Percentiles rank a stretch among this genome's conserved stretches.
Conservation (phyloP, 805 yeast genomes). For the Vanderwaltozyma yarrowii region DNA sequence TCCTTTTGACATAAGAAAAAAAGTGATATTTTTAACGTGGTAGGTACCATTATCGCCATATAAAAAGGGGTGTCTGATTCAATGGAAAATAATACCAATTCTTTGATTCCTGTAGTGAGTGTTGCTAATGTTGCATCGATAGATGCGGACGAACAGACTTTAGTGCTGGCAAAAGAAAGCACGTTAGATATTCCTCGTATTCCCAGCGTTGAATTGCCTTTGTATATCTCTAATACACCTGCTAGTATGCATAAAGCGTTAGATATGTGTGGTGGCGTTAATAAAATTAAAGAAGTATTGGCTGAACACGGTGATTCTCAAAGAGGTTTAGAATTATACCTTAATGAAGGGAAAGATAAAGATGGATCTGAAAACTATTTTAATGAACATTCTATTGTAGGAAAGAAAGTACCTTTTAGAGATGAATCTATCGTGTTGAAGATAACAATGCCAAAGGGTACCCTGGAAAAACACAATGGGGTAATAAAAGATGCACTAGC, state of each 20-base stretch:
- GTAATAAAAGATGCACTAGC: slow-evolving; percentile 35
- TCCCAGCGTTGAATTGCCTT: slow-evolving; percentile 69
- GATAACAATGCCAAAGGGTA: slow-evolving; percentile 48
- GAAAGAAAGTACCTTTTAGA: slow-evolving; percentile 34
- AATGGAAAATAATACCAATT: too few relatives aligned
- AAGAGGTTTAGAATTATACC: slow-evolving; percentile 22
- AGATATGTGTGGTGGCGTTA: slow-evolving; percentile 56
- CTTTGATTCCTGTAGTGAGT: too few relatives aligned
- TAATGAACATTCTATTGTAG: slow-evolving; percentile 53
- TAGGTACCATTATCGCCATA: too few relatives aligned
- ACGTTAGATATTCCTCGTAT: slow-evolving; percentile 66
- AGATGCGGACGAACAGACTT: neutral
- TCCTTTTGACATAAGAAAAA: too few relatives aligned
- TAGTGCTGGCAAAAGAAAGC: slow-evolving; percentile 39
- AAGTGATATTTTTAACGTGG: too few relatives aligned
- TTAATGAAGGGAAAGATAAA: slow-evolving; percentile 33
- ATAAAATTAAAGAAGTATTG: slow-evolving; percentile 26
- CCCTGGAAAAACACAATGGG: slow-evolving; percentile 34
- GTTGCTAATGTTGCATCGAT: neutral
- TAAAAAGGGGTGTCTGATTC: too few relatives aligned
- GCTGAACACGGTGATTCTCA: slow-evolving; percentile 22
- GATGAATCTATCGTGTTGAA: slow-evolving; percentile 51
- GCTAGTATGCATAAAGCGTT: slow-evolving; percentile 52
- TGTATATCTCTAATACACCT: slow-evolving; percentile 39
- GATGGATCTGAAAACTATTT: slow-evolving; percentile 27